These are phyloP conservation scores for Ceriops decandra DNA, from an alignment of 345 rosid species.

Conservation along the genomic window DNA sequence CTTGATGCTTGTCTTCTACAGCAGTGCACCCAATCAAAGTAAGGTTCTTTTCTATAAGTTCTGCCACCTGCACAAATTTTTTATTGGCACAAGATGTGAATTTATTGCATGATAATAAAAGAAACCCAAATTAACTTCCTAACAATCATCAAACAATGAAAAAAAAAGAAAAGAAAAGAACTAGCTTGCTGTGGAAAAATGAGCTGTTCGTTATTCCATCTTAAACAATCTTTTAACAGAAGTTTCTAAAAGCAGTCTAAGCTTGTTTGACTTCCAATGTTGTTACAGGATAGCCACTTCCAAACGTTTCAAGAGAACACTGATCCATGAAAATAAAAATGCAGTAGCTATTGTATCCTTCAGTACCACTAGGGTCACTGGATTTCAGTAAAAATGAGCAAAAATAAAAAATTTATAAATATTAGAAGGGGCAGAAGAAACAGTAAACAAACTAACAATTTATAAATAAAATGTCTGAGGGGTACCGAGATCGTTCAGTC, in stretches of 20 bases:
- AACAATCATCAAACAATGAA: neutral
- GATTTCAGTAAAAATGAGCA: neutral
- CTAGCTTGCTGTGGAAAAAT: neutral
- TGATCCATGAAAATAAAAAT: neutral
- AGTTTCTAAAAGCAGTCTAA: conserved; percentile 2
- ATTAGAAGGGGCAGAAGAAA: too few species aligned
- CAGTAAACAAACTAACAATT: too few species aligned
- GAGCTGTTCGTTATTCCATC: neutral
- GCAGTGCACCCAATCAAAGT: conserved; percentile 91
- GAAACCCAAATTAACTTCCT: neutral
- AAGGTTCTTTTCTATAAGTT: conserved; percentile 89
- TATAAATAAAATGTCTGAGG: too few species aligned
- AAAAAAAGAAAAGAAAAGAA: neutral
- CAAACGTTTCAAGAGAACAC: conserved; percentile 1
- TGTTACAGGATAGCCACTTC: neutral
- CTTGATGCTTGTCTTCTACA: conserved; percentile 99
- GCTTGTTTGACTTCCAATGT: neutral
- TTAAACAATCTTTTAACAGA: neutral
- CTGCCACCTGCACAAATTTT: conserved; percentile 71
- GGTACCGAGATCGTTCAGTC: too few species aligned
- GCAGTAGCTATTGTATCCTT: neutral
- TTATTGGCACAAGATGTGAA: conserved; percentile 10
- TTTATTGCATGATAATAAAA: neutral
- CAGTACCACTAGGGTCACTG: neutral
- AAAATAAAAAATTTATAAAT: neutral